Percentiles rank a stretch among this genome's conserved stretches.
Evolutionary conservation across 495 filamentous ascomycete genomes (phyloP).

Genomic region (Rhypophila decipiens): DNA sequence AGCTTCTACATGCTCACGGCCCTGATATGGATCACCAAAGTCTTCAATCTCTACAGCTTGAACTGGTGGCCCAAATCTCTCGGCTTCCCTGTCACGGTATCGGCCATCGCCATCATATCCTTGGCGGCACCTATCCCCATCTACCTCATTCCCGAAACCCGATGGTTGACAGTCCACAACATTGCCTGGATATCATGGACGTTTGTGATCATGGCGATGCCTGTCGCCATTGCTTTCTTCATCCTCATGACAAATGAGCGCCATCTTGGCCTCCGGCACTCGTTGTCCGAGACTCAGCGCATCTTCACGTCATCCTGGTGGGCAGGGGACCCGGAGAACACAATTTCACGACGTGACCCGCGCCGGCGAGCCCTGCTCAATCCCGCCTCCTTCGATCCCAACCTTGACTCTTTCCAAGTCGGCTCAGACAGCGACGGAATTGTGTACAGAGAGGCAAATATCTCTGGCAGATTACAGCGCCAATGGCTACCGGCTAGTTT

Average conservation of each 20-base stretch:
- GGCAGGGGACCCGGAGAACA: constrained; percentile 43
- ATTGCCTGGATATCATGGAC: constrained; percentile 59
- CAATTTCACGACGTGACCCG: constrained; percentile 28
- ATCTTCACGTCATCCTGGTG: constrained; percentile 58
- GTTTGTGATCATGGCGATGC: constrained; percentile 58
- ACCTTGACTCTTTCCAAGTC: constrained; percentile 18
- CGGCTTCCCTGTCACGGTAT: constrained; percentile 52
- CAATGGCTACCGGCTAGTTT: constrained; percentile 55
- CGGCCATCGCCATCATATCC: constrained; percentile 48
- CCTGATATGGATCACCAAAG: constrained; percentile 60
- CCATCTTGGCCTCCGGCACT: constrained; percentile 47
- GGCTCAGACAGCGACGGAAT: constrained; percentile 16
- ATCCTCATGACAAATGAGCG: constrained; percentile 55
- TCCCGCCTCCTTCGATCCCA: constrained; percentile 20
- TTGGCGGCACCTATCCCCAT: constrained; percentile 50
- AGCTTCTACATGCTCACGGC: constrained; percentile 58
- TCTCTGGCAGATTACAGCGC: constrained; percentile 34
- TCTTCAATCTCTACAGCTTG: constrained; percentile 61
- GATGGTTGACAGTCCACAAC: constrained; percentile 48
- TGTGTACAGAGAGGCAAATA: constrained; percentile 6
- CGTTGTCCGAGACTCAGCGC: constrained; percentile 54
- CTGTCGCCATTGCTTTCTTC: constrained; percentile 52
- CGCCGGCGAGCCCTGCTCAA: constrained; percentile 25
- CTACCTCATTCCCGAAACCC: constrained; percentile 44
- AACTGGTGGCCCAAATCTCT: constrained; percentile 58